Evolutionary conservation across 768 basidiomycete species (phyloP), one percentile per base, ranked within the genome.

Genomic region (Pleurotus eryngii): DNA sequence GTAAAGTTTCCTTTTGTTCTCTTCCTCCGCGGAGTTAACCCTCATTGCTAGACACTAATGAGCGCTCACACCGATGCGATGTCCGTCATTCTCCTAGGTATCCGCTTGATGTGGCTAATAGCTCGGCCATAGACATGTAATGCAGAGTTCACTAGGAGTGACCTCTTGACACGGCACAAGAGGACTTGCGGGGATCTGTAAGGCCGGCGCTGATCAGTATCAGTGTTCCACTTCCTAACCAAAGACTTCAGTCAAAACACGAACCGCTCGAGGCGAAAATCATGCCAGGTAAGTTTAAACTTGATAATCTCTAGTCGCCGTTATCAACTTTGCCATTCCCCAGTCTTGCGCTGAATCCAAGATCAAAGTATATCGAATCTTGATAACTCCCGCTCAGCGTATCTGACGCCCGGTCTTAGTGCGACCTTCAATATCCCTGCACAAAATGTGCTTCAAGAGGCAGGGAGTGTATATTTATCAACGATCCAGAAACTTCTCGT

Each of bases 331-430:
- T 43, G 56, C 3, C 42, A 27, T 30, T 46, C 46, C 53, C 4
- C 37, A 82, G 72, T 81, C 85, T 17, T 89, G 87, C 67, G 86
- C 85, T 2, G 84, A 85, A 61, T 86, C 86, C n/a, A 89, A 89
- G 70, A 80, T 87, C 12, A 88, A 86, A 38, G 51, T 54, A 30
- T 26, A 6, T 42, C 42, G 18, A 9, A 42, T 42, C 30, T 35
- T 35, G 18, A n/a, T 15, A 18, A 24, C 15, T 42, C 22, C 20
- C 9, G 5, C 37, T 22, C 6, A 12, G 22, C 51, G 5, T 22
- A 39, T 30, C 49, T 17, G 49, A 17, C 49, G 18, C 39, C 22
- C 30, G 39, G 38, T 24, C 9, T 22, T 42, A 54, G 71, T 89
- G 87, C 68, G 82, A 87, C 66, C 72, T 87, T 5, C 79, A 84